These are phyloP conservation scores for Macrolepiota dolichaula DNA, from an alignment of 768 basidiomycete genomes.

Conservation along the genomic window DNA sequence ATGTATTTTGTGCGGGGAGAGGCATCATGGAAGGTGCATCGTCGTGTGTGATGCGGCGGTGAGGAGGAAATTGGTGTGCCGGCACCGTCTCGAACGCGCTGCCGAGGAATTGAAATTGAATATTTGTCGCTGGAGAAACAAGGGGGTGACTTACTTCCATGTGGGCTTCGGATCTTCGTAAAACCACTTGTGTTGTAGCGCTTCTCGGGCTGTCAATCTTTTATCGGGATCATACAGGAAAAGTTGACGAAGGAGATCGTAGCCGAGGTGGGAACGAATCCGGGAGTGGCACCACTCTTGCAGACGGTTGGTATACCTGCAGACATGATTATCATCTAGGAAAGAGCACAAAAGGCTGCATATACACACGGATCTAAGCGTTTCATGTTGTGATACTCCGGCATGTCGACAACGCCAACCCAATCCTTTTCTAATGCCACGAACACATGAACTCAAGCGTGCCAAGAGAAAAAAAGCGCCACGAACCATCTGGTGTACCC, in stretches of 20 bases:
- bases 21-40: slow-evolving; percentile 88
- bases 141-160: slow-evolving; percentile 59
- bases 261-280: slow-evolving; percentile 58
- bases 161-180: slow-evolving; percentile 85
- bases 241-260: slow-evolving; percentile 80
- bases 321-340: neutral
- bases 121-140: slow-evolving; percentile 1
- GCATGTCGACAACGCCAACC: slow-evolving; percentile 83
- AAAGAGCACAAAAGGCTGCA: neutral
- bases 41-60: slow-evolving; percentile 87
- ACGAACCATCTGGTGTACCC: slow-evolving; percentile 81
- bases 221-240: slow-evolving; percentile 91
- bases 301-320: slow-evolving; percentile 52
- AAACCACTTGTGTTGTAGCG: slow-evolving; percentile 89
- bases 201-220: slow-evolving; percentile 78
- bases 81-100: slow-evolving; percentile 75
- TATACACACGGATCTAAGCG: slow-evolving; percentile 65
- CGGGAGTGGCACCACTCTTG: slow-evolving; percentile 73
- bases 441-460: neutral
- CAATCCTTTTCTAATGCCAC: slow-evolving; percentile 69
- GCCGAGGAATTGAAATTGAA: neutral
- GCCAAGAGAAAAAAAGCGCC: neutral
- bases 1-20: slow-evolving; percentile 42
- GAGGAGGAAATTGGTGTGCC: slow-evolving; percentile 73
- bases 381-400: slow-evolving; percentile 83